A percentile compares a stretch with the other conserved stretches of the same genome.
phyloP scores from a whole-genome alignment of 2,329 filamentous ascomycete species.

The Talaromyces sp. region DNA sequence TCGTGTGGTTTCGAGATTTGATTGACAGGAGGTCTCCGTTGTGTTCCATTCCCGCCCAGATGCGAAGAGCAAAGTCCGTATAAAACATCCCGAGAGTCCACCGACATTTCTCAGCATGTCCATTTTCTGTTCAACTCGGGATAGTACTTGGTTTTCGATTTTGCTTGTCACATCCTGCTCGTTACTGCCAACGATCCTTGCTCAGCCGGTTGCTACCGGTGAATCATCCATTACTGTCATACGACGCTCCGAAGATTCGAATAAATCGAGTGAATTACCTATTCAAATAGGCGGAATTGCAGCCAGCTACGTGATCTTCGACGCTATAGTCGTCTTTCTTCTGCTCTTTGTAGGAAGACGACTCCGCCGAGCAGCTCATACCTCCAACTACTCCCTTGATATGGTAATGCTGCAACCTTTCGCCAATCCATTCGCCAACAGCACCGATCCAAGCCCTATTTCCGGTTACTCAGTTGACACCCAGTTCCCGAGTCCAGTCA shows the following conservation, averaged over 20 bases:
- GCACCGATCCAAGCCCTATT: slow-evolving; percentile 34
- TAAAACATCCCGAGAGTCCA: slow-evolving; percentile 5
- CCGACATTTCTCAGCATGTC: slow-evolving; percentile 11
- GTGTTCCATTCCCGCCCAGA: slow-evolving; percentile 1
- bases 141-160: neutral
- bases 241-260: slow-evolving; percentile 22
- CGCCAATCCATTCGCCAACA: slow-evolving; percentile 23
- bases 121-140: neutral
- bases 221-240: neutral
- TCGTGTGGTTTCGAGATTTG: slow-evolving; percentile 6
- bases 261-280: slow-evolving; percentile 60
- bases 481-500: slow-evolving; percentile 35
- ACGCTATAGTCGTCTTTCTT: slow-evolving; percentile 68
- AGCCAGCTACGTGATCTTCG: slow-evolving; percentile 74
- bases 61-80: slow-evolving; percentile 2
- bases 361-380: slow-evolving; percentile 50
- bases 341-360: slow-evolving; percentile 61
- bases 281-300: slow-evolving; percentile 80
- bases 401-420: slow-evolving; percentile 56
- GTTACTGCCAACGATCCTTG: neutral
- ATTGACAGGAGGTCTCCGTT: neutral
- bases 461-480: slow-evolving; percentile 28
- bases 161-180: neutral
- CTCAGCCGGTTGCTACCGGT: neutral
- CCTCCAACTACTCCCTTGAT: slow-evolving; percentile 51